These are phyloP conservation scores for Aspergillus transmontanensis DNA, from an alignment of 2,329 filamentous ascomycete genomes.

Conservation along the genomic window DNA sequence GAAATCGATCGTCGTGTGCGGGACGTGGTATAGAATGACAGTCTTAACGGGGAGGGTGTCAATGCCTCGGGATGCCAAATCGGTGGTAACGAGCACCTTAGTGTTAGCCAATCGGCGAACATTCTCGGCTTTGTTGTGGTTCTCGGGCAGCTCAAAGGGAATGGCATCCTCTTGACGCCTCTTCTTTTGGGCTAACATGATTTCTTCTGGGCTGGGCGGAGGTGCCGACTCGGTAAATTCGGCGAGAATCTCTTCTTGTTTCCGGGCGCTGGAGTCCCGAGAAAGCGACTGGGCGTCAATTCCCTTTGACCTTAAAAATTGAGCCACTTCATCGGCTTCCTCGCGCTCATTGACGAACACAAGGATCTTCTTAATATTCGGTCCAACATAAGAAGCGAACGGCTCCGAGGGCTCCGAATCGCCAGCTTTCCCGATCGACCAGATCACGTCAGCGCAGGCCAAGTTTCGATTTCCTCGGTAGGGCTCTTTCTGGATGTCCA, in stretches of 20 bases:
- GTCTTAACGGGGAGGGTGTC: slow-evolving; percentile 90
- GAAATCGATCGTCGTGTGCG: slow-evolving; percentile 95
- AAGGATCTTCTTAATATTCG: slow-evolving; percentile 80
- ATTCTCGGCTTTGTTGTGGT: slow-evolving; percentile 30
- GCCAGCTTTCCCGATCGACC: slow-evolving; percentile 83
- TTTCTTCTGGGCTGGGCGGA: slow-evolving; percentile 40
- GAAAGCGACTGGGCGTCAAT: slow-evolving; percentile 86
- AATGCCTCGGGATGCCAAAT: slow-evolving; percentile 88
- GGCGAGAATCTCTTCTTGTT: slow-evolving; percentile 74
- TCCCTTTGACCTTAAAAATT: slow-evolving; percentile 79
- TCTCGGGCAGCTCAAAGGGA: slow-evolving; percentile 42
- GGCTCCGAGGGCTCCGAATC: slow-evolving; percentile 41
- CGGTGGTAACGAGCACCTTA: slow-evolving; percentile 91
- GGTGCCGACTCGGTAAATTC: slow-evolving; percentile 63
- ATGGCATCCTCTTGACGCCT: slow-evolving; percentile 40
- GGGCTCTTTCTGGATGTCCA: slow-evolving; percentile 89
- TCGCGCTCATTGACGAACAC: slow-evolving; percentile 98
- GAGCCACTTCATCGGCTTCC: slow-evolving; percentile 76
- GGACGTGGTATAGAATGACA: slow-evolving; percentile 95
- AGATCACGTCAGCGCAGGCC: slow-evolving; percentile 92
- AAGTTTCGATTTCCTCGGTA: slow-evolving; percentile 92
- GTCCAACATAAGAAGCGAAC: slow-evolving; percentile 38
- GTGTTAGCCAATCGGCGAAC: slow-evolving; percentile 68
- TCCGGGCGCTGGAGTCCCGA: slow-evolving; percentile 77
- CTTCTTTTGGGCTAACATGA: slow-evolving; percentile 34